Evolutionary conservation across 306 rosid species (phyloP).

Genomic region (Comarum palustre): DNA sequence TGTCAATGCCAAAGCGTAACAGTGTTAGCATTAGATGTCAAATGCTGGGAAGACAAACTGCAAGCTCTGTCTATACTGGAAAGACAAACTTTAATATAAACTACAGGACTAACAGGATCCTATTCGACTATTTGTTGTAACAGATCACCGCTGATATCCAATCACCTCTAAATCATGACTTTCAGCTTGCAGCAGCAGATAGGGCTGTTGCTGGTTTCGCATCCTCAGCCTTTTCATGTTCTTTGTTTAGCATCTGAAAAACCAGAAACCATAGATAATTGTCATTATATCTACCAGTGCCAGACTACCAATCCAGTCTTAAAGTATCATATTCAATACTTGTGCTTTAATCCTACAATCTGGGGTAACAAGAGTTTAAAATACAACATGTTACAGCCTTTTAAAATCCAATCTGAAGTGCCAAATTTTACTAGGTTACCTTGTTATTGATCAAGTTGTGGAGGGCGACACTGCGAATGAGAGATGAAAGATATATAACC

Average conservation of each 20-base stretch:
- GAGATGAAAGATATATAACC: slow-evolving; percentile 58
- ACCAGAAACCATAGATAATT: neutral
- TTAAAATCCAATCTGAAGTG: neutral
- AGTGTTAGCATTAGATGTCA: too few species aligned
- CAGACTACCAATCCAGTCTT: neutral
- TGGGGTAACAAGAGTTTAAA: neutral
- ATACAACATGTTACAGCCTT: neutral
- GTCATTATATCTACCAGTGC: neutral
- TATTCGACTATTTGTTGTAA: neutral
- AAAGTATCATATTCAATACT: neutral
- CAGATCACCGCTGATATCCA: slow-evolving; percentile 2
- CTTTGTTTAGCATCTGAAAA: slow-evolving; percentile 55
- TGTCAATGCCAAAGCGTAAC: too few species aligned
- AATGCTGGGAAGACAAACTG: too few species aligned
- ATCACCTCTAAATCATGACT: neutral
- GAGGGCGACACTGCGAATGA: slow-evolving; percentile 63
- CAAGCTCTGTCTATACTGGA: neutral
- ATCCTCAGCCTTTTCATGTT: slow-evolving; percentile 60
- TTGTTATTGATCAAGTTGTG: slow-evolving; percentile 69
- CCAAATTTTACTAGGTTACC: slow-evolving; percentile 22
- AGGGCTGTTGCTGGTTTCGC: slow-evolving; percentile 39
- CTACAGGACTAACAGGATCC: too few species aligned
- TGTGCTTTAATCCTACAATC: neutral
- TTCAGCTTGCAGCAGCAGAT: slow-evolving; percentile 31
- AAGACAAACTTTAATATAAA: too few species aligned